phyloP scores from a whole-genome alignment of 2,329 filamentous ascomycete genomes.

The Ophiostoma angusticollis region DNA sequence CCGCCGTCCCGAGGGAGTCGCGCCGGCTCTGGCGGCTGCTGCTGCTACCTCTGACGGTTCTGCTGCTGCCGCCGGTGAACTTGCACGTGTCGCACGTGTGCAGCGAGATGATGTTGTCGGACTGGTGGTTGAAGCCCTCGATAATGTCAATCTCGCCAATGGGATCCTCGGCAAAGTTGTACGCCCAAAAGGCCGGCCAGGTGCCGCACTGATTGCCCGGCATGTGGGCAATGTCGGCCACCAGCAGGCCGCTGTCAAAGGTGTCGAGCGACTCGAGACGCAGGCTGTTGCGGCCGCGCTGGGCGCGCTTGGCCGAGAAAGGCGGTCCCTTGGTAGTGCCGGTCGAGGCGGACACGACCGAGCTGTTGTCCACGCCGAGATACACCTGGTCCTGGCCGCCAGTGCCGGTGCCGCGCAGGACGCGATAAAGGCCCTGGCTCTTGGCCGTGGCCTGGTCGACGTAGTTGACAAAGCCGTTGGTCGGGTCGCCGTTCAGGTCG shows the following conservation, averaged over 20 bases:
- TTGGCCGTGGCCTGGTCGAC: conserved; percentile 25
- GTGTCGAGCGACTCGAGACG: conserved; percentile 32
- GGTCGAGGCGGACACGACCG: conserved; percentile 17
- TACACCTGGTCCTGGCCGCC: conserved; percentile 22
- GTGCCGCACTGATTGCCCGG: conserved; percentile 34
- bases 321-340: too few relatives aligned
- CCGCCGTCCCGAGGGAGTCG: too few relatives aligned
- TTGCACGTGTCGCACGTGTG: conserved; percentile 32
- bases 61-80: conserved; percentile 23
- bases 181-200: conserved; percentile 33
- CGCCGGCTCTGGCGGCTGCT: too few relatives aligned
- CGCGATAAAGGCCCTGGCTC: conserved; percentile 27
- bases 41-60: too few relatives aligned
- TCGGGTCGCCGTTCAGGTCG: conserved; percentile 10
- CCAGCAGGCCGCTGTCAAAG: conserved; percentile 34
- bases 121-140: conserved; percentile 35
- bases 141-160: conserved; percentile 42
- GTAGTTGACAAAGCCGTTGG: conserved; percentile 21
- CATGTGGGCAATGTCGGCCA: conserved; percentile 36
- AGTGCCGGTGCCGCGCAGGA: conserved; percentile 15
- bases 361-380: conserved; percentile 30
- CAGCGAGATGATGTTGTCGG: conserved; percentile 33
- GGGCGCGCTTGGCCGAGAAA: too few relatives aligned
- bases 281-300: conserved; percentile 30
- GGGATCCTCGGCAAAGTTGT: conserved; percentile 30